Percentiles rank a stretch among this genome's conserved stretches.
Evolutionary conservation across 768 basidiomycete genomes (phyloP).

Genomic region (Suillus alpinus): DNA sequence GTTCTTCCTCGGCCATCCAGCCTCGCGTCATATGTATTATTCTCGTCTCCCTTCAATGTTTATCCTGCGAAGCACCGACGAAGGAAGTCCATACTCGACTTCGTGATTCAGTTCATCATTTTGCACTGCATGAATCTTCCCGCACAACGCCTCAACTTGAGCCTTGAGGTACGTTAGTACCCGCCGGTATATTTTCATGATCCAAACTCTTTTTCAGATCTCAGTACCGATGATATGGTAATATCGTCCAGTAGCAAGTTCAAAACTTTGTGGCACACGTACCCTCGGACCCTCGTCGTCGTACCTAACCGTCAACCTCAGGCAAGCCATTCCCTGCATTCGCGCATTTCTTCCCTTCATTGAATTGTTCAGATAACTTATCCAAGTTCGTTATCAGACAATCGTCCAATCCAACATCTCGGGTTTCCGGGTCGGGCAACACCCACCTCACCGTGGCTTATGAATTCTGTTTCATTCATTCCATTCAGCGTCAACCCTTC

Average conservation of each 20-base stretch:
- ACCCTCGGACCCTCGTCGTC: constrained; percentile 50
- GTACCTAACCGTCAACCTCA: too few relatives aligned
- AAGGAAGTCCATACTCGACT: constrained; percentile 17
- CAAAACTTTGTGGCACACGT: constrained; percentile 60
- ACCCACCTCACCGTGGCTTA: too few relatives aligned
- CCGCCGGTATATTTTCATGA: background rate
- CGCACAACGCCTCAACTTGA: background rate
- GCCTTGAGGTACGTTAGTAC: background rate
- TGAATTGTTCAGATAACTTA: too few relatives aligned
- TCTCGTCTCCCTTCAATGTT: constrained; percentile 22
- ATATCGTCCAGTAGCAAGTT: constrained; percentile 21
- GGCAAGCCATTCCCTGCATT: too few relatives aligned
- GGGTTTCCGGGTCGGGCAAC: too few relatives aligned
- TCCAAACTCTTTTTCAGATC: background rate
- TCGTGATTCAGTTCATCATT: constrained; percentile 44
- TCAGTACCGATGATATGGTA: background rate
- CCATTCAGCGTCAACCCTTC: too few relatives aligned
- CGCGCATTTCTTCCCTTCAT: too few relatives aligned
- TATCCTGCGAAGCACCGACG: constrained; percentile 6
- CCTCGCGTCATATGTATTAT: constrained; percentile 9
- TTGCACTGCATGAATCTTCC: constrained; percentile 21
- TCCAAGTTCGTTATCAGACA: too few relatives aligned
- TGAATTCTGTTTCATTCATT: too few relatives aligned
- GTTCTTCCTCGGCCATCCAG: background rate
- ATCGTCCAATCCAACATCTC: too few relatives aligned